A percentile compares a stretch with the other conserved stretches of the same genome.
phyloP scores from a whole-genome alignment of 2,329 filamentous ascomycete genomes.

The Colletotrichum spinosum region DNA sequence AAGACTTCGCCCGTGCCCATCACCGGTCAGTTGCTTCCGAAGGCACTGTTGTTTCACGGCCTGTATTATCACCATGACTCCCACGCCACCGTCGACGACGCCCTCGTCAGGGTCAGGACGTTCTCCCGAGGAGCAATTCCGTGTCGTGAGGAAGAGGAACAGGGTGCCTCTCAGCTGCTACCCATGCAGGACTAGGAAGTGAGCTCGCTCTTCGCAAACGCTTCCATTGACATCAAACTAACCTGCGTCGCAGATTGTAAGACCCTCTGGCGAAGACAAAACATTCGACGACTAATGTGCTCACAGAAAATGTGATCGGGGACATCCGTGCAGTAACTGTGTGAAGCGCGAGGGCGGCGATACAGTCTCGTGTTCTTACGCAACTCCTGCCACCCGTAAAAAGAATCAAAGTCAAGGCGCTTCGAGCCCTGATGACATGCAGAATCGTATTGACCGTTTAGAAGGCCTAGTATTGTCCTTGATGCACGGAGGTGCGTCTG shows the following conservation, averaged over 20 bases:
- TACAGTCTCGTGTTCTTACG: conserved; percentile 86
- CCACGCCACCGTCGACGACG: conserved; percentile 81
- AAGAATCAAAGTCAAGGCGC: conserved; percentile 75
- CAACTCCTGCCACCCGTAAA: conserved; percentile 75
- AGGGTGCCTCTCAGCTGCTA: conserved; percentile 91
- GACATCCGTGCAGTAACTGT: conserved; percentile 93
- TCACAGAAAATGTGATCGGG: conserved; percentile 91
- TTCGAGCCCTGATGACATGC: conserved; percentile 90
- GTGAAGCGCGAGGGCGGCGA: conserved; percentile 89
- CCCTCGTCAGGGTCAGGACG: conserved; percentile 77
- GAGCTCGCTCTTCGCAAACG: conserved; percentile 47
- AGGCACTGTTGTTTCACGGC: conserved; percentile 3
- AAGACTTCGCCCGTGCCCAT: conserved; percentile 8
- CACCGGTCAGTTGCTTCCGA: conserved; percentile 1
- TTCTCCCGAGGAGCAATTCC: conserved; percentile 87
- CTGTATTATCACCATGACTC: conserved; percentile 69
- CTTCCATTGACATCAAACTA: conserved; percentile 26
- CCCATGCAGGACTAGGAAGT: conserved; percentile 93
- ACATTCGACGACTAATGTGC: conserved; percentile 15
- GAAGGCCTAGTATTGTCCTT: conserved; percentile 92
- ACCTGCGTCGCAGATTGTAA: conserved; percentile 50
- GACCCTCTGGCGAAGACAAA: conserved; percentile 30
- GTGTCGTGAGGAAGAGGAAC: conserved; percentile 92
- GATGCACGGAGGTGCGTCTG: conserved; percentile 84
- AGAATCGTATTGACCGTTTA: conserved; percentile 95